Conservation (phyloP, 768 basidiomycete species). For the Lactarius hatsudake region DNA sequence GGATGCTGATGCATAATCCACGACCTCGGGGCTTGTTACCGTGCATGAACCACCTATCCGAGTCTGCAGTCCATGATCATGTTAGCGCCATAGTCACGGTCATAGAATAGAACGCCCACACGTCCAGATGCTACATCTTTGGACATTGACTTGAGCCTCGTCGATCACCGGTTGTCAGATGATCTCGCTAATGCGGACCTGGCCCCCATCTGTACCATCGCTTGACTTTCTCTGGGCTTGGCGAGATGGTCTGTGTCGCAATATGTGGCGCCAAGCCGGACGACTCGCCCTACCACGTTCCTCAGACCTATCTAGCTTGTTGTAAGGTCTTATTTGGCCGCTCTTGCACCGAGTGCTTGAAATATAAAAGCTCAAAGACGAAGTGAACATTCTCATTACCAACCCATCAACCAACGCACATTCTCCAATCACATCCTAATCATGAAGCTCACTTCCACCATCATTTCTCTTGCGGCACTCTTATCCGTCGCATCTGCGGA, state of each 20-base stretch:
- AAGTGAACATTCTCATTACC: not conserved
- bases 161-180: not conserved
- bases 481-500: not conserved
- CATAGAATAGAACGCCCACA: not conserved
- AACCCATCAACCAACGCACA: not conserved
- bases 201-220: not conserved
- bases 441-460: too few relatives aligned
- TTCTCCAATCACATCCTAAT: not conserved
- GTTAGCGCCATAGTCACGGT: too few relatives aligned
- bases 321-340: too few relatives aligned
- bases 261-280: not conserved
- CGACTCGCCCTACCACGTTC: not conserved
- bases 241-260: not conserved
- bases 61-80: too few relatives aligned
- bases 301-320: not conserved
- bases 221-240: not conserved
- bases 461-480: too few relatives aligned
- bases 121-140: not conserved
- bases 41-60: too few relatives aligned
- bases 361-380: not conserved
- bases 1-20: too few relatives aligned
- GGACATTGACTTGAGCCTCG: not conserved
- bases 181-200: not conserved
- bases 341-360: not conserved
- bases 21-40: too few relatives aligned